Conservation (phyloP, 306 rosid species). For the Quercus agrifolia region DNA sequence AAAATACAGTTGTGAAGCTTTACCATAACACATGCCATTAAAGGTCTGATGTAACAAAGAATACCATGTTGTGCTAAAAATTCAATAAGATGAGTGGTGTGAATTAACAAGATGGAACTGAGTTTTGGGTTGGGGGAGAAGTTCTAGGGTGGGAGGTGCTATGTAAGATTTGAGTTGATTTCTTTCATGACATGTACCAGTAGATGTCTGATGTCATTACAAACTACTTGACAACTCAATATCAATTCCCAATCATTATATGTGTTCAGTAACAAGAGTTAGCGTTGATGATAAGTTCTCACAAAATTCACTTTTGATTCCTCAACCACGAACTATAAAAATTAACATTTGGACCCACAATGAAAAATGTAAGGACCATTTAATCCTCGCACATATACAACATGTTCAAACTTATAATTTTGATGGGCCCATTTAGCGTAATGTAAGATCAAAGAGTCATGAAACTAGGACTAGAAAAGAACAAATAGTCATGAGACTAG, state of each 20-base stretch:
- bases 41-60: too few species aligned
- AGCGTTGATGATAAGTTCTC: not conserved
- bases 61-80: too few species aligned
- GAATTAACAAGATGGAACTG: not conserved
- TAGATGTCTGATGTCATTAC: too few species aligned
- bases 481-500: not conserved
- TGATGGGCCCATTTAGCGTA: not conserved
- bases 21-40: not conserved
- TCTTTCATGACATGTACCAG: not conserved
- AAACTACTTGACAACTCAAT: not conserved
- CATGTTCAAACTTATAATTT: not conserved
- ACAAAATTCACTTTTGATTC: not conserved
- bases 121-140: not conserved
- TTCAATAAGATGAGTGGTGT: too few species aligned
- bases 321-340: not conserved
- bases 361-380: not conserved
- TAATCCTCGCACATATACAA: not conserved
- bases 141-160: not conserved
- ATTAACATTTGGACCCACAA: not conserved
- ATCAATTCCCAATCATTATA: not conserved
- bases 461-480: not conserved
- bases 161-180: not conserved
- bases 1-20: not conserved
- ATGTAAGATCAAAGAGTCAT: slow-evolving; percentile 3
- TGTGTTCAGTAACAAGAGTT: not conserved